These are phyloP conservation scores for Suillus subluteus DNA, from an alignment of 768 basidiomycete species.

Conservation along the genomic window DNA sequence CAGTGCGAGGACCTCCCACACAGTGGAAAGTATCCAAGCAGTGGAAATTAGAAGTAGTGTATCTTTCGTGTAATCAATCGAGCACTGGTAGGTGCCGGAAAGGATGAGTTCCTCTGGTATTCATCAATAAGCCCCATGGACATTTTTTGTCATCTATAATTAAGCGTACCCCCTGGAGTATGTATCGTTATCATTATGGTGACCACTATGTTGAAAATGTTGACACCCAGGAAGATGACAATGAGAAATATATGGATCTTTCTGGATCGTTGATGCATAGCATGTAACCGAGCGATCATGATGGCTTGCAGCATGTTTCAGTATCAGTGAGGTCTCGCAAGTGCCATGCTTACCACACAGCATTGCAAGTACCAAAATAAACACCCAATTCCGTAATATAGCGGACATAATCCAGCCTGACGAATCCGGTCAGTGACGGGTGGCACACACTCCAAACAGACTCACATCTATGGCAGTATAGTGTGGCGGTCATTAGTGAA, in stretches of 20 bases:
- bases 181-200: fast-evolving
- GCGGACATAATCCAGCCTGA: neutral
- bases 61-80: neutral
- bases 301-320: neutral
- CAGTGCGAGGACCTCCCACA: neutral
- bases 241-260: neutral
- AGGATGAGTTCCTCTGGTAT: neutral
- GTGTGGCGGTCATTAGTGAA: neutral
- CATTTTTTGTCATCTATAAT: neutral
- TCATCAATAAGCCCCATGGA: neutral
- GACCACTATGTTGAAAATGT: neutral
- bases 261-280: neutral
- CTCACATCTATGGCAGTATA: neutral
- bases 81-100: neutral
- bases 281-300: neutral
- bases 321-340: neutral
- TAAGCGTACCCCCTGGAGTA: neutral
- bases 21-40: neutral
- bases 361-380: neutral
- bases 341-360: neutral
- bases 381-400: neutral
- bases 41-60: neutral
- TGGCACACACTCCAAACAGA: neutral
- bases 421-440: neutral
- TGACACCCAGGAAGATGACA: neutral